phyloP scores from a whole-genome alignment of 108 stramenopile genomes.

The Pseudonitzschia delicatissima region DNA sequence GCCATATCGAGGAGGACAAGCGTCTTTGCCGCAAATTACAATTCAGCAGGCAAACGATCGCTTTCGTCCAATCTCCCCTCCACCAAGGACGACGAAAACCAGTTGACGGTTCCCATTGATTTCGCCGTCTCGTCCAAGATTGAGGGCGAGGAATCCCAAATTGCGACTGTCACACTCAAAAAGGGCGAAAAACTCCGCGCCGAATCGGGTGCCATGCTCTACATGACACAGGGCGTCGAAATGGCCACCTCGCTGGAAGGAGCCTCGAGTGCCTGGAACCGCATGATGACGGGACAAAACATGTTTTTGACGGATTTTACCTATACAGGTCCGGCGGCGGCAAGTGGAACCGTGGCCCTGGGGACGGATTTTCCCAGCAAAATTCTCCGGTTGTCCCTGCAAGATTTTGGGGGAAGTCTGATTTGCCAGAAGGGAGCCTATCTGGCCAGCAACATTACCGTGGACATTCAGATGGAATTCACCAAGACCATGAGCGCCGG shows the following conservation, averaged over 20 bases:
- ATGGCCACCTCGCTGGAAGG: constrained; percentile 44
- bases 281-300: constrained; percentile 85
- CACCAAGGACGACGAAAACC: too few relatives aligned
- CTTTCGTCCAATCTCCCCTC: too few relatives aligned
- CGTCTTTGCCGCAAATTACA: too few relatives aligned
- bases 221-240: constrained; percentile 60
- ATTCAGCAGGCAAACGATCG: too few relatives aligned
- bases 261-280: constrained; percentile 26
- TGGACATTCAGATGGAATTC: constrained; percentile 79
- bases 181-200: constrained; percentile 82
- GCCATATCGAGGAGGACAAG: too few relatives aligned
- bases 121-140: constrained; percentile 66
- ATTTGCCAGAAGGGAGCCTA: constrained; percentile 85
- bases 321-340: constrained; percentile 34
- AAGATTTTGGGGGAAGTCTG: constrained; percentile 64
- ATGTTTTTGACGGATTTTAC: constrained; percentile 84
- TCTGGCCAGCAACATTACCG: constrained; percentile 71
- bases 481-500: constrained; percentile 73
- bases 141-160: constrained; percentile 91
- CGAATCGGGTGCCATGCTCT: constrained; percentile 86
- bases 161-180: constrained; percentile 67
- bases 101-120: constrained; percentile 52
- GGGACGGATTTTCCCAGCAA: constrained; percentile 88
- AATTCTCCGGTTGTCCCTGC: constrained; percentile 65
- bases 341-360: constrained; percentile 61